Conservation (phyloP, 2,329 filamentous ascomycete species). For the Neurospora crassa region DNA sequence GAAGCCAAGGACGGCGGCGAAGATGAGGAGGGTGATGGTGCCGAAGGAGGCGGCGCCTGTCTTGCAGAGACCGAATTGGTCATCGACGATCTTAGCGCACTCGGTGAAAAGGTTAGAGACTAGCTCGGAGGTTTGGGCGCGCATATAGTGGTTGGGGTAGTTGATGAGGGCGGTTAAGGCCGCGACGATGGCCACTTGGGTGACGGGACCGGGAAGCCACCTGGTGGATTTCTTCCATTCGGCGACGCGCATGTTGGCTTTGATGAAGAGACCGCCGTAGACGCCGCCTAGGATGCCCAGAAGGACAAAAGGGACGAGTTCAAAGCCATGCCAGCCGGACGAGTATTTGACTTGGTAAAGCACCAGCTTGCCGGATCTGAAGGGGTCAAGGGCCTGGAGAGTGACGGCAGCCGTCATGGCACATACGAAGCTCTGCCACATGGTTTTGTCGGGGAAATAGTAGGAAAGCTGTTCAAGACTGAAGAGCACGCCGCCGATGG, state of each 20-base stretch:
- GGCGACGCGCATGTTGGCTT: conserved; percentile 80
- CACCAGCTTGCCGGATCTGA: conserved; percentile 89
- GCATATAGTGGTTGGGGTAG: conserved; percentile 94
- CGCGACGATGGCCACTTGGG: conserved; percentile 72
- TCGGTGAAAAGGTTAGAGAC: conserved; percentile 89
- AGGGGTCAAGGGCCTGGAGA: conserved; percentile 86
- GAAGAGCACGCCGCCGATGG: conserved; percentile 90
- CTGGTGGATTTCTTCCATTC: conserved; percentile 61
- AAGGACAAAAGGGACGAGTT: conserved; percentile 77
- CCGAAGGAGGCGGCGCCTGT: conserved; percentile 72
- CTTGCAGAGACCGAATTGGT: conserved; percentile 85
- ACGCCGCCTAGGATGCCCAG: conserved; percentile 86
- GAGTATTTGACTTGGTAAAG: conserved; percentile 93
- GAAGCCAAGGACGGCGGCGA: conserved; percentile 77
- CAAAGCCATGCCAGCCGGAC: conserved; percentile 87
- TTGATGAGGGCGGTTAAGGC: conserved; percentile 81
- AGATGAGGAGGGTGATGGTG: conserved; percentile 72
- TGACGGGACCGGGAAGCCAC: conserved; percentile 62
- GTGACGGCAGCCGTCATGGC: conserved; percentile 98
- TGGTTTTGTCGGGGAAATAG: conserved; percentile 97
- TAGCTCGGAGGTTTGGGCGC: conserved; percentile 81
- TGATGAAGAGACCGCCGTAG: conserved; percentile 92
- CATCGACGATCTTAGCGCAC: conserved; percentile 71
- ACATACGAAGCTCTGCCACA: conserved; percentile 99
- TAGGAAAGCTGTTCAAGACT: conserved; percentile 96